phyloP scores from a whole-genome alignment of 768 basidiomycete genomes.

The Mycena haematopus region DNA sequence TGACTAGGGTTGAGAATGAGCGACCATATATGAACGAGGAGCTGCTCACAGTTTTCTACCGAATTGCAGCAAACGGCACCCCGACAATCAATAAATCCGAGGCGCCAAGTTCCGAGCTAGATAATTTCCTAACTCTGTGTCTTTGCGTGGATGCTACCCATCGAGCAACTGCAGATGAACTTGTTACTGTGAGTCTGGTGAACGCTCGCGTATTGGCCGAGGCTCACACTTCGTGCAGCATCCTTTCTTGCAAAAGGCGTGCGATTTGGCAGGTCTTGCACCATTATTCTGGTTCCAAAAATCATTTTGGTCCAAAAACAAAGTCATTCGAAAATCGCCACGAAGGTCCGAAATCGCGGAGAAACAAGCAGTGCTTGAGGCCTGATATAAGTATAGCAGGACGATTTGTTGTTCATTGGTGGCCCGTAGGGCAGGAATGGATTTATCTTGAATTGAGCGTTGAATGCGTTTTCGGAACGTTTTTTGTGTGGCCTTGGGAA shows the following conservation, averaged over 20 bases:
- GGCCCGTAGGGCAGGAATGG: no score
- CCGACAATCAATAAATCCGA: constrained; percentile 98
- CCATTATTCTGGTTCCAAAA: constrained; percentile 82
- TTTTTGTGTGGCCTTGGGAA: no score
- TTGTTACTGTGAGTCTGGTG: constrained; percentile 46
- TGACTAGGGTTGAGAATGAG: constrained; percentile 87
- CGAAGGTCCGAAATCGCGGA: no score
- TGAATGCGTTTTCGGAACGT: no score
- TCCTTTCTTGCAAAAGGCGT: constrained; percentile 92
- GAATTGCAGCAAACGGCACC: constrained; percentile 97
- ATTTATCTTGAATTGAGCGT: no score
- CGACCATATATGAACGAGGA: constrained; percentile 96
- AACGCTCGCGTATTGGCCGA: no score
- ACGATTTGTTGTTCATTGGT: no score
- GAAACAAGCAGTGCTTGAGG: no score
- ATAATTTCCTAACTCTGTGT: constrained; percentile 95
- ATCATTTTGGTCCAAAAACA: no score
- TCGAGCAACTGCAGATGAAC: constrained; percentile 86
- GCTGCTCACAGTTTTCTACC: constrained; percentile 89
- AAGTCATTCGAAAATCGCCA: no score
- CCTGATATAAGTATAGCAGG: no score
- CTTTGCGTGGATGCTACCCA: constrained; percentile 94
- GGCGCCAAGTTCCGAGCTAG: constrained; percentile 87
- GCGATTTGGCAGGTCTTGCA: constrained; percentile 80
- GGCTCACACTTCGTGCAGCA: constrained; percentile 61